A percentile compares a stretch with the other conserved stretches of the same genome.
phyloP scores from a whole-genome alignment of 2,329 filamentous ascomycete species.

The Fusarium paranaense region DNA sequence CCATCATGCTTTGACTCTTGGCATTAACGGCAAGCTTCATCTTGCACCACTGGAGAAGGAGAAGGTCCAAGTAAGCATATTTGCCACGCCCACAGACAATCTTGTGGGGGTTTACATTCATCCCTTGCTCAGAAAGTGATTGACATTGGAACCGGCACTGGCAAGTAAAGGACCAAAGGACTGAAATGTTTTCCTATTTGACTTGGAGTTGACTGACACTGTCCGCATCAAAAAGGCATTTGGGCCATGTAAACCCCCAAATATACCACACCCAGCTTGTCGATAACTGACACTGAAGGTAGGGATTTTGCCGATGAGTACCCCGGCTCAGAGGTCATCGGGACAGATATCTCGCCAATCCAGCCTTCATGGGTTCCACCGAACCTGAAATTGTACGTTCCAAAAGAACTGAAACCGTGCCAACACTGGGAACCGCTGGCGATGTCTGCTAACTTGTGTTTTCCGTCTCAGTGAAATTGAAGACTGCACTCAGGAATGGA shows the following conservation, averaged over 20 bases:
- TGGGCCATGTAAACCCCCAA: neutral
- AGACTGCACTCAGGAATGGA: neutral
- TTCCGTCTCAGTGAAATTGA: neutral
- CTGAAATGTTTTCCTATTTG: neutral
- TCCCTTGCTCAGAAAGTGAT: neutral
- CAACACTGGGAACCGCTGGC: neutral
- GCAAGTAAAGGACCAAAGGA: neutral
- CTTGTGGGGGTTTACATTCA: neutral
- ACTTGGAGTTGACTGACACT: neutral
- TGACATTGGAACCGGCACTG: conserved; percentile 2
- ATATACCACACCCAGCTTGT: neutral
- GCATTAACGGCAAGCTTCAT: neutral
- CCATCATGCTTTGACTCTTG: conserved; percentile 6
- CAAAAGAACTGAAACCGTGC: neutral
- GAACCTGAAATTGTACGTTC: neutral
- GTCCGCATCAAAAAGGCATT: neutral
- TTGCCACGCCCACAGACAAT: neutral
- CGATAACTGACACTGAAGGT: neutral
- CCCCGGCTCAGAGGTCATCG: neutral
- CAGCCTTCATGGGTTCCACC: neutral
- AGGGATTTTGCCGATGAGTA: neutral
- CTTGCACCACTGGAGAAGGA: conserved; percentile 1
- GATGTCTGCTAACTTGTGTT: neutral
- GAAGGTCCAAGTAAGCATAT: neutral
- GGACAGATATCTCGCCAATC: neutral